These are phyloP conservation scores for Trichosporon coremiiforme DNA, from an alignment of 1,284 basidiomycete species.

Conservation along the genomic window DNA sequence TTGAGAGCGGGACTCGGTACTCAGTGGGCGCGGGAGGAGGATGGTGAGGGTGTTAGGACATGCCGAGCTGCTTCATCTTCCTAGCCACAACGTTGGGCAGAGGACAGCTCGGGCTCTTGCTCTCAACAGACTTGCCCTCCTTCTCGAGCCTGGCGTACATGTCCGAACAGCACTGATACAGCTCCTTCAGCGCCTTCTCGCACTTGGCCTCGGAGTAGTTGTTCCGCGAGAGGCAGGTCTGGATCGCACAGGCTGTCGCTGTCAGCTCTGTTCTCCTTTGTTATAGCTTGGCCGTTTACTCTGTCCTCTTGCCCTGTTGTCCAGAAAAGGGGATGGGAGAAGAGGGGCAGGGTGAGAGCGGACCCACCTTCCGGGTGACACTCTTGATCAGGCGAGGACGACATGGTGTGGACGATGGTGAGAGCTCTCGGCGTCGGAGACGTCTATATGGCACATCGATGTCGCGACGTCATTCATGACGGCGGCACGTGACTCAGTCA, in stretches of 20 bases:
- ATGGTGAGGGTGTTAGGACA: no score
- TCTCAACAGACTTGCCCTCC: conserved; percentile 31
- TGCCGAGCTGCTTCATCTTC: conserved; percentile 41
- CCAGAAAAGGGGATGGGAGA: not conserved
- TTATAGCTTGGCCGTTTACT: no score
- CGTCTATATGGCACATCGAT: not conserved
- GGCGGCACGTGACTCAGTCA: conserved; percentile 7
- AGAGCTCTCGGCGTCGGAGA: not conserved
- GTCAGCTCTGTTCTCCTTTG: no score
- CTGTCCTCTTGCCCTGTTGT: not conserved
- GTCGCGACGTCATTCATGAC: not conserved
- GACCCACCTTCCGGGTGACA: conserved; percentile 9
- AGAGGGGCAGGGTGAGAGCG: not conserved
- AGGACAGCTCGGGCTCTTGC: conserved; percentile 44
- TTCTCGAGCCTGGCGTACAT: conserved; percentile 45
- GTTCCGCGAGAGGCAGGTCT: conserved; percentile 46
- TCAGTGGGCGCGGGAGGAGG: no score
- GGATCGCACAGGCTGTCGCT: conserved; percentile 50
- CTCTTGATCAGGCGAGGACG: not conserved
- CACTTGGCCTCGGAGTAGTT: conserved; percentile 50
- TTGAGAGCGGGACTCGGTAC: no score
- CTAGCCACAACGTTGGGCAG: conserved; percentile 41
- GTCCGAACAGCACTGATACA: conserved; percentile 49
- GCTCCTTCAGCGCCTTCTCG: conserved; percentile 35
- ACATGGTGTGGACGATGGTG: conserved; percentile 2